phyloP scores from a whole-genome alignment of 2,329 filamentous ascomycete genomes.

The Penicillium janthinellum region DNA sequence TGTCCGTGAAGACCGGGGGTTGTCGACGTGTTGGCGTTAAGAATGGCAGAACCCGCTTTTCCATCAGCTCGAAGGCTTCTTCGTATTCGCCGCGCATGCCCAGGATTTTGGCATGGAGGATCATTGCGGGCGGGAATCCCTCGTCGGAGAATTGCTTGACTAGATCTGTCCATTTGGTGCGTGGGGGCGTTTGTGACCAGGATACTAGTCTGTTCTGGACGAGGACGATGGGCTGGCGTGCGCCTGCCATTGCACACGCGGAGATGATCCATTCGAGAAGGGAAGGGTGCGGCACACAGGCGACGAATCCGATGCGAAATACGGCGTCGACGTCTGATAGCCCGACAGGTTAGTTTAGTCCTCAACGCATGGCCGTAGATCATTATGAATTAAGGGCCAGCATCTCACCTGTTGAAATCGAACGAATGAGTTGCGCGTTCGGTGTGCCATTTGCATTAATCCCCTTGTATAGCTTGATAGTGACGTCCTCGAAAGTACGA shows the following conservation, averaged over 20 bases:
- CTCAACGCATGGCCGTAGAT: background rate
- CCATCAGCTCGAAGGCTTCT: constrained; percentile 27
- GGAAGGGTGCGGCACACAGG: background rate
- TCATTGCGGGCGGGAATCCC: constrained; percentile 32
- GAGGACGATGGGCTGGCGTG: constrained; percentile 21
- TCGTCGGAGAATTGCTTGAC: constrained; percentile 29
- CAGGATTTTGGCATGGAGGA: constrained; percentile 33
- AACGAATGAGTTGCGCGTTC: constrained; percentile 13
- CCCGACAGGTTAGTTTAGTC: background rate
- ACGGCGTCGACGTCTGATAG: constrained; percentile 28
- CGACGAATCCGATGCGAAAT: constrained; percentile 26
- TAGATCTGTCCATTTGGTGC: constrained; percentile 13
- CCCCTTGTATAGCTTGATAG: constrained; percentile 15
- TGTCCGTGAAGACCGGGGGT: constrained; percentile 3
- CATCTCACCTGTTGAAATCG: constrained; percentile 23
- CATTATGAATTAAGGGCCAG: background rate
- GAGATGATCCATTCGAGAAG: constrained; percentile 27
- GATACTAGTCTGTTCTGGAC: constrained; percentile 14
- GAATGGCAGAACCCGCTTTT: constrained; percentile 28
- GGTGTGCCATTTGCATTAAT: constrained; percentile 5
- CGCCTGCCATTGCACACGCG: constrained; percentile 26
- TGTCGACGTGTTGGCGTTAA: constrained; percentile 20
- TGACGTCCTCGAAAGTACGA: constrained; percentile 21
- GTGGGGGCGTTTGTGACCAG: background rate
- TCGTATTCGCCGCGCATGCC: constrained; percentile 22